phyloP scores from a whole-genome alignment of 2,329 filamentous ascomycete genomes.

The Dactylonectria macrodidyma region DNA sequence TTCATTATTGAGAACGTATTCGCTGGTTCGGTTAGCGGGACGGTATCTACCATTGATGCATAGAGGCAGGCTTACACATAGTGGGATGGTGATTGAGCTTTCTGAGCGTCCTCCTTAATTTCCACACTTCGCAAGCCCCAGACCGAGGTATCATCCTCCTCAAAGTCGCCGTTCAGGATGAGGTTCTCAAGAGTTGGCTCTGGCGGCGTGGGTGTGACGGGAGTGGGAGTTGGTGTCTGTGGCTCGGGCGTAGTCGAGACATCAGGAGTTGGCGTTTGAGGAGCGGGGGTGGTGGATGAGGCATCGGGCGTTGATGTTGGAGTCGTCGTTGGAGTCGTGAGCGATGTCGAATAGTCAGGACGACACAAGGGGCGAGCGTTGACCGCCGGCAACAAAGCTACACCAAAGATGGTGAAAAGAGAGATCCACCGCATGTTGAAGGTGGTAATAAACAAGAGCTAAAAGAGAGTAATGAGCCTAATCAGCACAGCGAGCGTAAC shows the following conservation, averaged over 20 bases:
- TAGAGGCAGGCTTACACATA: constrained; percentile 17
- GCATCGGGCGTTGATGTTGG: constrained; percentile 1
- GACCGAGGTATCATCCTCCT: constrained; percentile 1
- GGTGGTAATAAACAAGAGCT: constrained; percentile 25
- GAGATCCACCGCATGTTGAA: constrained; percentile 38
- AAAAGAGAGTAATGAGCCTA: constrained; percentile 3
- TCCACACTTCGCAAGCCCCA: constrained; percentile 21
- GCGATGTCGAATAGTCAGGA: constrained; percentile 11
- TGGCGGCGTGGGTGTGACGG: not conserved
- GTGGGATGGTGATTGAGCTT: constrained; percentile 16
- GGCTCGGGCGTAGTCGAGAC: not conserved
- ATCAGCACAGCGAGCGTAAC: not conserved
- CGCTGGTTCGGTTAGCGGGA: constrained; percentile 15
- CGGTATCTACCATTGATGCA: not conserved
- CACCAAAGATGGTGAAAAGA: constrained; percentile 28
- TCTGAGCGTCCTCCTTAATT: not conserved
- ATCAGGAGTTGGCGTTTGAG: not conserved
- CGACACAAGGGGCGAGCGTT: constrained; percentile 26
- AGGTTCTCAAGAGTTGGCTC: constrained; percentile 6
- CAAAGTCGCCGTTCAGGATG: constrained; percentile 19
- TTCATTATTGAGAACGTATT: not conserved
- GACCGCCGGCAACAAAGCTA: constrained; percentile 17
- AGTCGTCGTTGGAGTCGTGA: constrained; percentile 1
- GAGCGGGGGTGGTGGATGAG: not conserved
- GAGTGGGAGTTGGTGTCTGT: not conserved